Conservation (phyloP, 2,329 filamentous ascomycete species). For the Anthostomella pinea region DNA sequence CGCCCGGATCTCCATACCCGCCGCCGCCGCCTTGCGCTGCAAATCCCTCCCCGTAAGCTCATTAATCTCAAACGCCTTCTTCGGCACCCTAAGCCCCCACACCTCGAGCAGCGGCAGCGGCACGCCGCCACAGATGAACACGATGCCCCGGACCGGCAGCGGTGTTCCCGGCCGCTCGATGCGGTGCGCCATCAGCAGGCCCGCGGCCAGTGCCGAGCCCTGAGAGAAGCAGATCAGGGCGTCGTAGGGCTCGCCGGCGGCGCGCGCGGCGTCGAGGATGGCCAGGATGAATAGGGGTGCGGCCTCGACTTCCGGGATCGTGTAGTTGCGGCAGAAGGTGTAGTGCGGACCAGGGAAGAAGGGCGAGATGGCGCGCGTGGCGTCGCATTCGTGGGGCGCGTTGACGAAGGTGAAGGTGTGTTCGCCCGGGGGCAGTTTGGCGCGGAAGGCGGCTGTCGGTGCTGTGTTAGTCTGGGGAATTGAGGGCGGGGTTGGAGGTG, state of each 20-base stretch:
- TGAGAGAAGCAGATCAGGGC: conserved; percentile 37
- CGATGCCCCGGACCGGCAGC: conserved; percentile 7
- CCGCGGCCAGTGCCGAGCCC: conserved; percentile 9
- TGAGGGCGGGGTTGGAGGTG: neutral
- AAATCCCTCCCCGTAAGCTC: conserved; percentile 2
- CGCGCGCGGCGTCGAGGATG: conserved; percentile 1
- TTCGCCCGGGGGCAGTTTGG: conserved; percentile 31
- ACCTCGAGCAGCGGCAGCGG: conserved; percentile 8
- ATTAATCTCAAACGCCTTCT: conserved; percentile 2
- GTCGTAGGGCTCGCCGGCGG: conserved; percentile 34
- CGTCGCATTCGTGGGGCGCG: conserved; percentile 25
- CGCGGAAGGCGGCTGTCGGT: conserved; percentile 36
- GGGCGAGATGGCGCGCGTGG: neutral
- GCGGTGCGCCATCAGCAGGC: conserved; percentile 6
- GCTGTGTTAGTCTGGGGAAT: neutral
- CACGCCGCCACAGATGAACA: conserved; percentile 11
- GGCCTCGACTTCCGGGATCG: neutral
- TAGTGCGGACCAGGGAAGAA: conserved; percentile 19
- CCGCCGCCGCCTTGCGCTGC: conserved; percentile 4
- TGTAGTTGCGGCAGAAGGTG: conserved; percentile 6
- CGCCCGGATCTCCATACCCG: conserved; percentile 8
- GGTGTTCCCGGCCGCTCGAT: conserved; percentile 6
- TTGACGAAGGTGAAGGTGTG: conserved; percentile 34
- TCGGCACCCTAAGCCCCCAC: conserved; percentile 5
- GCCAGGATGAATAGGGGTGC: conserved; percentile 1